phyloP scores from a whole-genome alignment of 2,329 filamentous ascomycete species.

The Elsinoe perseae region DNA sequence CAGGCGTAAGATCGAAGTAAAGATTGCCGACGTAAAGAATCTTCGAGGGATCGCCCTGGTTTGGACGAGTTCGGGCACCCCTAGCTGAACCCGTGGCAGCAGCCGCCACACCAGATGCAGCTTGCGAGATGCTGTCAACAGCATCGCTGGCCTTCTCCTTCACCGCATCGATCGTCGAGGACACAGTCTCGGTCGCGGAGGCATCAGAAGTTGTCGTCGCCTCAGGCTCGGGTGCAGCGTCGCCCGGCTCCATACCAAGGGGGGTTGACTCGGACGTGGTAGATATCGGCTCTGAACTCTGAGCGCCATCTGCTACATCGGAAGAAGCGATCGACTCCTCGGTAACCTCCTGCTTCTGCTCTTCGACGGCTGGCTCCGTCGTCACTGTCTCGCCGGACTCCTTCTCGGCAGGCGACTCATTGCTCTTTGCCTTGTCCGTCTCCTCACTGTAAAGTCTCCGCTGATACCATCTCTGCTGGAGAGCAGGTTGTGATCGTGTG shows the following conservation, averaged over 20 bases:
- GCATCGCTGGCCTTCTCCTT: slow-evolving; percentile 22
- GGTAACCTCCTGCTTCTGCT: slow-evolving; percentile 25
- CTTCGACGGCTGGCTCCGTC: slow-evolving; percentile 25
- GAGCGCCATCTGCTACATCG: background rate
- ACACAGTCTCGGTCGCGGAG: slow-evolving; percentile 17
- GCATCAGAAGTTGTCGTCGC: slow-evolving; percentile 16
- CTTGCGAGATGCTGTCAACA: slow-evolving; percentile 19
- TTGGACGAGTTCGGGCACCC: background rate
- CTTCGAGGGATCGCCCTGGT: slow-evolving; percentile 29
- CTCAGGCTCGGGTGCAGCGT: slow-evolving; percentile 15
- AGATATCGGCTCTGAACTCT: slow-evolving; percentile 17
- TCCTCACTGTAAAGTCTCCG: slow-evolving; percentile 44
- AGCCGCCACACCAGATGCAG: slow-evolving; percentile 22
- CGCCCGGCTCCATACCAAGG: slow-evolving; percentile 18
- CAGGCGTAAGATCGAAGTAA: slow-evolving; percentile 58
- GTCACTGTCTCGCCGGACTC: slow-evolving; percentile 31
- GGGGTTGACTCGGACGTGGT: slow-evolving; percentile 20
- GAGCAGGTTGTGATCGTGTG: slow-evolving; percentile 34
- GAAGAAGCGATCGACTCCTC: slow-evolving; percentile 19
- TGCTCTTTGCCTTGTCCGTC: slow-evolving; percentile 22
- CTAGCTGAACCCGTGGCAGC: slow-evolving; percentile 23
- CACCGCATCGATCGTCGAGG: slow-evolving; percentile 21
- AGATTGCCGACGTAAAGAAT: slow-evolving; percentile 62
- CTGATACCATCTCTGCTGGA: slow-evolving; percentile 30
- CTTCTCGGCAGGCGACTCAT: slow-evolving; percentile 21